phyloP scores from a whole-genome alignment of 176 grass and related monocot genomes.

The Eremochloa ophiuroides region DNA sequence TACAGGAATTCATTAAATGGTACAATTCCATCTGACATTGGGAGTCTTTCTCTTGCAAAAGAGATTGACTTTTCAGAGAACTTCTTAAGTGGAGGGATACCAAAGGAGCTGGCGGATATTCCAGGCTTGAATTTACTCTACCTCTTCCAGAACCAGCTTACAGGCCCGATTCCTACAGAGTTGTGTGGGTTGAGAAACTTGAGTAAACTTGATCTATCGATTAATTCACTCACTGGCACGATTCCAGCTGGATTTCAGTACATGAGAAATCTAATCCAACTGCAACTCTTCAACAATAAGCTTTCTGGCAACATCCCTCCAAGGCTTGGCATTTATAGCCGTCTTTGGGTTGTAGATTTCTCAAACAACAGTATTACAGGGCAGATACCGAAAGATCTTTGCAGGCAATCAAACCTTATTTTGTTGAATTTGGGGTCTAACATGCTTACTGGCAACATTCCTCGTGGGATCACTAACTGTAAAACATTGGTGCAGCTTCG shows the following conservation, averaged over 20 bases:
- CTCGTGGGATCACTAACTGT: slow-evolving; percentile 70
- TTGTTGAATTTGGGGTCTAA: slow-evolving; percentile 89
- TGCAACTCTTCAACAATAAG: slow-evolving; percentile 88
- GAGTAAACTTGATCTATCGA: slow-evolving; percentile 94
- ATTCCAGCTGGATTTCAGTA: slow-evolving; percentile 86
- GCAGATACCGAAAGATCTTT: slow-evolving; percentile 79
- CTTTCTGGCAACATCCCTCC: slow-evolving; percentile 79
- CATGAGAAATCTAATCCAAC: slow-evolving; percentile 67
- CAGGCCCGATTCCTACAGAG: slow-evolving; percentile 66
- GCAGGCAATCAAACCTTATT: slow-evolving; percentile 82
- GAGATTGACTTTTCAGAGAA: slow-evolving; percentile 99
- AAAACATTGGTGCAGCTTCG: slow-evolving; percentile 91
- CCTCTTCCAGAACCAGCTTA: slow-evolving; percentile 90
- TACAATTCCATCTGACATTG: slow-evolving; percentile 73
- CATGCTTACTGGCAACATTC: slow-evolving; percentile 81
- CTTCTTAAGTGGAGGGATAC: slow-evolving; percentile 71
- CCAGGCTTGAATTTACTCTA: slow-evolving; percentile 68
- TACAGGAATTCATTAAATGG: slow-evolving; percentile 89
- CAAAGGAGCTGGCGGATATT: slow-evolving; percentile 67
- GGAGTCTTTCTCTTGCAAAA: slow-evolving; percentile 49
- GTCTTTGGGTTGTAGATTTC: slow-evolving; percentile 96
- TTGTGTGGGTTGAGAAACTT: slow-evolving; percentile 69
- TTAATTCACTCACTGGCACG: slow-evolving; percentile 72
- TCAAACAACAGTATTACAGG: slow-evolving; percentile 86
- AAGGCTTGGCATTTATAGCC: slow-evolving; percentile 75